Conservation (phyloP, 257 asterid genomes). For the Cynanchum wilfordii region DNA sequence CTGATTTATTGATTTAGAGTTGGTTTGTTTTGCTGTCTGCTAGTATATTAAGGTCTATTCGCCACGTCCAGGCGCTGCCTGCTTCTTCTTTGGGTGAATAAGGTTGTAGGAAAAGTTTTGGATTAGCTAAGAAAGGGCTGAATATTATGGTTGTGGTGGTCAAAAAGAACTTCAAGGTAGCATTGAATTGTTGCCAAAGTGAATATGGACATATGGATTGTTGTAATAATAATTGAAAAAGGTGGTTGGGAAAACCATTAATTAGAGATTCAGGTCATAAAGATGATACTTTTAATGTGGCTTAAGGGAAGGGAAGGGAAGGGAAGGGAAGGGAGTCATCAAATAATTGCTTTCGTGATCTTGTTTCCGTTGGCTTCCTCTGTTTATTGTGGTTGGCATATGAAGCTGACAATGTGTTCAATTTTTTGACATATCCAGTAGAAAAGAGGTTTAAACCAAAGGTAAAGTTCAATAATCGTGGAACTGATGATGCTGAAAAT, state of each 20-base stretch:
- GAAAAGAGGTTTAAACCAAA: neutral
- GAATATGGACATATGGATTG: neutral
- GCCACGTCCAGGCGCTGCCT: neutral
- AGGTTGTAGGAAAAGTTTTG: neutral
- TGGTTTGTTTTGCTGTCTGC: neutral
- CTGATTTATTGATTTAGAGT: neutral
- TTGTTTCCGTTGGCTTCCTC: neutral
- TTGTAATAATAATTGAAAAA: neutral
- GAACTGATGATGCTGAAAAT: conserved; percentile 4
- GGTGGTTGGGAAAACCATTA: neutral
- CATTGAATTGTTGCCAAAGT: too few relatives aligned
- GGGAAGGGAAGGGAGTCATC: too few relatives aligned
- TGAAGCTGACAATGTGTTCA: neutral
- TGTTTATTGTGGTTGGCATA: neutral
- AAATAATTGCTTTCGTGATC: neutral
- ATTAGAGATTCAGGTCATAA: neutral
- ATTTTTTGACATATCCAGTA: neutral
- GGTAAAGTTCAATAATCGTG: neutral
- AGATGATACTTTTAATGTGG: neutral
- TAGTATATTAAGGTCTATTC: neutral
- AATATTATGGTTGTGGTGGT: neutral
- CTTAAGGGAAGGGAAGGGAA: neutral
- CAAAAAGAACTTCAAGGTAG: neutral
- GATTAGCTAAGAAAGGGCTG: neutral
- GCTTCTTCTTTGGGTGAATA: too few relatives aligned